Percentiles rank a stretch among this genome's conserved stretches.
Evolutionary conservation across 805 yeast species (phyloP).

Genomic region (Nakazawaea siamensis): DNA sequence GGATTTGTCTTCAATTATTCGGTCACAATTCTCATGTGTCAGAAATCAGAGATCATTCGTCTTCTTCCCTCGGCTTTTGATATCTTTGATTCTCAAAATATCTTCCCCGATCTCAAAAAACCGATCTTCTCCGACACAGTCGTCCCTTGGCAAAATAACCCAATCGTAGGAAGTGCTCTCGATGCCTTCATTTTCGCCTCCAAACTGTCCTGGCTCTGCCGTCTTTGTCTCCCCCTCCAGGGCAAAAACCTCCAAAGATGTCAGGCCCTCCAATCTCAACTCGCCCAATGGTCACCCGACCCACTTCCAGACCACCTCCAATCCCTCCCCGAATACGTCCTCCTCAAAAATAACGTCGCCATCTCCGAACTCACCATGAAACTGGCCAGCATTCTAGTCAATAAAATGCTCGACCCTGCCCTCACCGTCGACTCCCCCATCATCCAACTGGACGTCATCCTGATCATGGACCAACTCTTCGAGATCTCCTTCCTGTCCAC

Average conservation of each 20-base stretch:
- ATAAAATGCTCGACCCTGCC: slow-evolving; percentile 7
- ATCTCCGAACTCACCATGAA: slow-evolving; percentile 6
- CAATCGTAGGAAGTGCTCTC: slow-evolving; percentile 29
- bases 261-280: not conserved
- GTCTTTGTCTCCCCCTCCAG: slow-evolving; percentile 13
- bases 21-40: slow-evolving; percentile 28
- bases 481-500: slow-evolving; percentile 1
- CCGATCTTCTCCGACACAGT: slow-evolving; percentile 15
- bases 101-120: slow-evolving; percentile 5
- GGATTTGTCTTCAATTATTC: slow-evolving; percentile 35
- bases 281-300: slow-evolving; percentile 1
- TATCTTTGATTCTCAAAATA: slow-evolving; percentile 15
- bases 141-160: slow-evolving; percentile 35
- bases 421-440: slow-evolving; percentile 1
- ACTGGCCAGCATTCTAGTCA: slow-evolving; percentile 7
- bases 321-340: slow-evolving; percentile 2
- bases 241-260: slow-evolving; percentile 2
- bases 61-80: slow-evolving; percentile 33
- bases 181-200: slow-evolving; percentile 27
- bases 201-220: slow-evolving; percentile 25
- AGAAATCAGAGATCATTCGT: slow-evolving; percentile 15
- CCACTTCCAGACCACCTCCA: not conserved
- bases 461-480: slow-evolving; percentile 3
- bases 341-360: slow-evolving; percentile 7
- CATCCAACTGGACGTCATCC: slow-evolving; percentile 10